Percentiles rank a stretch among this genome's conserved stretches.
phyloP scores from a whole-genome alignment of 441 rosid species.

The Erysimum pusillum region DNA sequence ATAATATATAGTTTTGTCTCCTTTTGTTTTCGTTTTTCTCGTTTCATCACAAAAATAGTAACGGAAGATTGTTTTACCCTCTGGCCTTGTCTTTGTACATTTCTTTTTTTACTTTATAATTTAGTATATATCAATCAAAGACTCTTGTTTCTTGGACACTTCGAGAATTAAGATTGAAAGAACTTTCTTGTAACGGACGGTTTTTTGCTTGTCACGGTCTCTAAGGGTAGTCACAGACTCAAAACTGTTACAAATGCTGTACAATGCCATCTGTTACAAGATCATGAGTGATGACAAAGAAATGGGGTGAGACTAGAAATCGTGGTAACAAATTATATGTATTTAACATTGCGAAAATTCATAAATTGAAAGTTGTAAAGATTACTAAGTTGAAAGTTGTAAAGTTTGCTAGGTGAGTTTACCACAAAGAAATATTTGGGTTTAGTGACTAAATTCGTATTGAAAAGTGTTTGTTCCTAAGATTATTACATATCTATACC shows the following conservation, averaged over 20 bases:
- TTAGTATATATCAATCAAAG: not conserved
- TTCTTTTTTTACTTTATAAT: conserved; percentile 12
- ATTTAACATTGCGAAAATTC: not conserved
- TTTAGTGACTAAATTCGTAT: not conserved
- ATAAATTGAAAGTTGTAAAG: not conserved
- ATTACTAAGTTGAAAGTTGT: not conserved
- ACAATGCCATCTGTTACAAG: not conserved
- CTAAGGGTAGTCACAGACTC: not conserved
- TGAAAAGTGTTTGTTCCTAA: not conserved
- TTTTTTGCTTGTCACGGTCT: not conserved
- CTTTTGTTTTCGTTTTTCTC: conserved; percentile 24
- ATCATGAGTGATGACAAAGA: not conserved
- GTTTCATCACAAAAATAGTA: conserved; percentile 24
- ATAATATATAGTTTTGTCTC: conserved; percentile 33
- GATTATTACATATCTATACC: too few species aligned
- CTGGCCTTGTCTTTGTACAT: not conserved
- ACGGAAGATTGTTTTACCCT: conserved; percentile 26
- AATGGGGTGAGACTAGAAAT: too few species aligned
- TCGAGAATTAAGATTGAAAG: not conserved
- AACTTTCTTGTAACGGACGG: not conserved
- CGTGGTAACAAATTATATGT: too few species aligned
- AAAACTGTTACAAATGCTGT: not conserved
- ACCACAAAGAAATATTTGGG: not conserved
- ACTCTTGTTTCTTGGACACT: not conserved
- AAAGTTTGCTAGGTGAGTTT: not conserved